Evolutionary conservation across 768 basidiomycete species (phyloP).

Genomic region (Leucogyrophana mollusca): DNA sequence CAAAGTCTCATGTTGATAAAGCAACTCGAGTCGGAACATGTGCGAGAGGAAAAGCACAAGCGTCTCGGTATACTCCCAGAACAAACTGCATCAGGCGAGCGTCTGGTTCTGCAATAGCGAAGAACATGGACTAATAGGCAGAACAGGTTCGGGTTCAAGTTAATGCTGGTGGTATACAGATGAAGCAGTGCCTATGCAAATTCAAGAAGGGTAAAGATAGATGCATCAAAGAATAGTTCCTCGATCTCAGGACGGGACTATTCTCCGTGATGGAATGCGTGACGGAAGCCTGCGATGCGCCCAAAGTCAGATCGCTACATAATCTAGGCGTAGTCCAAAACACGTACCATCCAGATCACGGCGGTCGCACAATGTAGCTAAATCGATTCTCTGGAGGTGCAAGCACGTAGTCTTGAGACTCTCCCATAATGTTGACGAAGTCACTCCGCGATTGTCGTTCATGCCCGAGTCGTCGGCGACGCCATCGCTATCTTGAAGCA

Average conservation of each 20-base stretch:
- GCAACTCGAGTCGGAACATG: conserved; percentile 17
- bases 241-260: no score
- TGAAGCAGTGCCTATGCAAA: not conserved
- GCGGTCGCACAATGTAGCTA: conserved; percentile 70
- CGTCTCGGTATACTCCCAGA: conserved; percentile 26
- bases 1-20: conserved; percentile 10
- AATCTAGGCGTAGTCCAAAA: not conserved
- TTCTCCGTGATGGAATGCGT: conserved; percentile 2
- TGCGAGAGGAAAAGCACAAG: conserved; percentile 23
- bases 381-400: conserved; percentile 75
- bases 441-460: conserved; percentile 65
- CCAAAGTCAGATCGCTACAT: not conserved
- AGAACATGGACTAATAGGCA: not conserved
- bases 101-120: not conserved
- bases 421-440: conserved; percentile 82
- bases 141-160: not conserved
- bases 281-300: conserved; percentile 8
- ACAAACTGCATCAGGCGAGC: conserved; percentile 20
- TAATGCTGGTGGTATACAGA: not conserved
- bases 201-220: no score
- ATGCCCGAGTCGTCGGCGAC: conserved; percentile 44
- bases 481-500: conserved; percentile 85
- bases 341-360: conserved; percentile 65
- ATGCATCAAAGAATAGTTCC: no score
- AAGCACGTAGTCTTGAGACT: conserved; percentile 81